Base-by-base conservation (phyloP, 306 rosid genomes). In the Crotalaria pallida region DNA sequence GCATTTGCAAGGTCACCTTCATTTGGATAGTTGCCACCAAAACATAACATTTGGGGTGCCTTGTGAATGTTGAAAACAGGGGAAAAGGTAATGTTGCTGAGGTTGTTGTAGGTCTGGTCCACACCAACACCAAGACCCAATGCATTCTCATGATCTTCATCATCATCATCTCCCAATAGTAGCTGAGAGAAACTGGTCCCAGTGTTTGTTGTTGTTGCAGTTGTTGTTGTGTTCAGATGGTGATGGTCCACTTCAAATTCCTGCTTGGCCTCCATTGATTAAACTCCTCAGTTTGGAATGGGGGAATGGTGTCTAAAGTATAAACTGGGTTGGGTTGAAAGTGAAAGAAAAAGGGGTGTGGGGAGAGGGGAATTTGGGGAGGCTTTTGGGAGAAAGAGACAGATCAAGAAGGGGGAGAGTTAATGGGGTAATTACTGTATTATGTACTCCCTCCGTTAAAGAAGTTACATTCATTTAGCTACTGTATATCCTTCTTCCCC, bases 121-220 rank as follows among this genome's bases (percentile, higher is more conserved):
- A 76, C 75, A 29, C 7, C 31, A 13, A 76, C 53, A 72, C 63
- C 31, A 13, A 76, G 53, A 72, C 63, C 80, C 50, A 51, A 71
- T 58, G 61, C 55, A 50, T 48, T 21, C 7, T 76, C 51, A 67
- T n/a, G n/a, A n/a, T 76, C 71, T 12, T 83, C 81, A 1, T 77
- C 75, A 33, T 85, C 86, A 3, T 78, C 85, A 3, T 78, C 88
- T n/a, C 81, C 84, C 24, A 87, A 86, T 29, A 91, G 84, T 23
- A 94, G 55, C 85, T 86, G 92, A 60, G 96, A 91, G 86, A 94
- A 91, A 78, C 82, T 82, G 16, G 94, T 76, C 15, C 77, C 82
- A 16, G 71, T 68, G 13, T 84, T 79, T 50, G 65, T 63, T 26
- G 31, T 26, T 27, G 33, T 79, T 50, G 65, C 59, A 9, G 65